Evolutionary conservation across 2,329 filamentous ascomycete genomes (phyloP), one percentile per base, ranked within the genome.

Genomic region (Colletotrichum sp.): DNA sequence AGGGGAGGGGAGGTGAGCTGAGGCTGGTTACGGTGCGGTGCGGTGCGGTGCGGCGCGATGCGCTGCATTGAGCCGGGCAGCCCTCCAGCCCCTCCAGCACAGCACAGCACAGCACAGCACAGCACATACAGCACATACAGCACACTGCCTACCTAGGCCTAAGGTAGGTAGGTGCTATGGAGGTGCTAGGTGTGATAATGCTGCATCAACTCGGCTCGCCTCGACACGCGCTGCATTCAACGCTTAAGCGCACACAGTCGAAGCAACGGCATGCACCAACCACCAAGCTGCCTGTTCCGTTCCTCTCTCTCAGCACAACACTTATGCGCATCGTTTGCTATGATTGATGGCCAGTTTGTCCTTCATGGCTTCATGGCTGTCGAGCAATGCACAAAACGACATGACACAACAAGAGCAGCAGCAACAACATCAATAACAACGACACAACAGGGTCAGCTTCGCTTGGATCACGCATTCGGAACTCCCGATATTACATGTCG

Each of bases 191-290:
- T 36, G 34, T 36, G 34, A 34, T 36, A 13, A 34, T 34, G 44
- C 49, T 34, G 30, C 44, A 24, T 63, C 62, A 64, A 49, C 13
- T 44, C 21, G 62, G 32, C 62, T 64, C 62, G 32, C 62, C 32
- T 39, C n/a, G 34, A 39, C 44, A 49, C n/a, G 32, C n/a, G 21
- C n/a, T 64, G 65, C 44, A 68, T 30, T 34, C 49, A 24, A 72
- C 62, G 36, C 62, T 60, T 60, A 66, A 75, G 60, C 60, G 55
- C 71, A 36, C 68, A 57, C 18, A 39, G 66, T 36, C 66, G 66
- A 72, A 65, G 68, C 60, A 49, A 13, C 49, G 52, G 39, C 72
- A 18, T 66, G 68, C 72, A 65, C 68, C 72, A 66, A 39, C 49
- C 62, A 26, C 62, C 62, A 24, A 32, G 52, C 44, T 34, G 18